Percentiles rank a stretch among this genome's conserved stretches.
phyloP scores from a whole-genome alignment of 2,329 filamentous ascomycete genomes.

The Didymella pomorum region DNA sequence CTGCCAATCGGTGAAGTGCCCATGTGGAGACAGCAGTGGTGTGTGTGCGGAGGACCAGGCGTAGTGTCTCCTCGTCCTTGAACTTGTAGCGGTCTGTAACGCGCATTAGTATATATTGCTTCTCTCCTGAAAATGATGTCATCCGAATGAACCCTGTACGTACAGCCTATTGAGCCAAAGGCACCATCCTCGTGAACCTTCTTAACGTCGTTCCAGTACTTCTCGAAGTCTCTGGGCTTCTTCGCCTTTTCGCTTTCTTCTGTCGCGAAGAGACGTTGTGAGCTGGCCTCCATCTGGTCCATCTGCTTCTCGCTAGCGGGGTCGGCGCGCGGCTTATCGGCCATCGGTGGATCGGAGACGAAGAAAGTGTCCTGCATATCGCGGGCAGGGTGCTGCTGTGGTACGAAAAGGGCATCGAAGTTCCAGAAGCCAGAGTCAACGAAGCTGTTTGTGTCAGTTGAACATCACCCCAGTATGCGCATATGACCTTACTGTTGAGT shows the following conservation, averaged over 20 bases:
- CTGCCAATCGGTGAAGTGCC: slow-evolving; percentile 88
- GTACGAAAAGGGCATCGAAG: slow-evolving; percentile 95
- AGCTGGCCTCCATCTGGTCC: slow-evolving; percentile 58
- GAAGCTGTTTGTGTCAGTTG: slow-evolving; percentile 60
- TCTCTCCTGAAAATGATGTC: too few species aligned
- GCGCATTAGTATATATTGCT: neutral
- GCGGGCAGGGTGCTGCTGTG: slow-evolving; percentile 95
- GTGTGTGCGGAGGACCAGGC: slow-evolving; percentile 92
- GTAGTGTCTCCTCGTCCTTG: slow-evolving; percentile 84
- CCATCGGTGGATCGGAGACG: slow-evolving; percentile 84
- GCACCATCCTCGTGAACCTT: slow-evolving; percentile 90
- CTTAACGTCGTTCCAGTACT: slow-evolving; percentile 88
- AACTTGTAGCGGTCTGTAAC: slow-evolving; percentile 81
- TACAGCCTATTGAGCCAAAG: slow-evolving; percentile 87
- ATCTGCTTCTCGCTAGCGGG: slow-evolving; percentile 57
- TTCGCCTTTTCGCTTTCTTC: slow-evolving; percentile 59
- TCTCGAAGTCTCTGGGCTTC: slow-evolving; percentile 71
- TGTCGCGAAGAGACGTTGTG: slow-evolving; percentile 62
- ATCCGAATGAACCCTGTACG: neutral
- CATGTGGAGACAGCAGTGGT: slow-evolving; percentile 92
- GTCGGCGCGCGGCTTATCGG: slow-evolving; percentile 71
- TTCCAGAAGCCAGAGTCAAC: slow-evolving; percentile 99
- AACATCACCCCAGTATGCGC: neutral
- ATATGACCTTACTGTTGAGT: slow-evolving; percentile 69
- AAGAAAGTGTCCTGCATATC: slow-evolving; percentile 99